Percentiles rank a stretch among this genome's conserved stretches.
These are phyloP conservation scores for Apiospora koreana DNA, from an alignment of 2,329 filamentous ascomycete species.

Conservation along the genomic window DNA sequence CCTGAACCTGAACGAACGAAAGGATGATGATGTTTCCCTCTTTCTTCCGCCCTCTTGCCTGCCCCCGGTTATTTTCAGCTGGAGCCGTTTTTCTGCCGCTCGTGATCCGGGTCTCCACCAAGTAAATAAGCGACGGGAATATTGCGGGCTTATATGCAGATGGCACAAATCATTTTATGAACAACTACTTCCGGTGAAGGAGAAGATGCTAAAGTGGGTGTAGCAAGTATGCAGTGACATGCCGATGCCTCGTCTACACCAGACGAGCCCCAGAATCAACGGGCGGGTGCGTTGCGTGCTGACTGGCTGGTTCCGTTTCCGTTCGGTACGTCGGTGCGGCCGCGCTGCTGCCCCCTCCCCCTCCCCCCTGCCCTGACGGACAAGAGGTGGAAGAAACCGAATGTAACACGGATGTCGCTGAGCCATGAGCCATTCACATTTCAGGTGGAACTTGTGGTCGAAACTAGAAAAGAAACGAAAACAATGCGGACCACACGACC, in stretches of 20 bases:
- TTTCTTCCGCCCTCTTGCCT: background rate
- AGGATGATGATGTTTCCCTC: background rate
- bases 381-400: background rate
- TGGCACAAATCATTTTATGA: background rate
- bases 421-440: background rate
- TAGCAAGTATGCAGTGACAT: background rate
- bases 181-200: background rate
- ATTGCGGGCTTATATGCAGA: background rate
- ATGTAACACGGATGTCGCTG: slow-evolving; percentile 9
- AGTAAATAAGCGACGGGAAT: background rate
- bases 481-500: background rate
- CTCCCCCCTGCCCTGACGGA: background rate
- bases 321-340: background rate
- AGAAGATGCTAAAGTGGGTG: background rate
- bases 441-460: background rate
- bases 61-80: background rate
- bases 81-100: background rate
- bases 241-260: background rate
- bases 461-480: slow-evolving; percentile 10
- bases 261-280: background rate
- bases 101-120: background rate
- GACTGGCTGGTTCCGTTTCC: background rate
- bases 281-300: background rate
- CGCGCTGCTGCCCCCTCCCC: background rate
- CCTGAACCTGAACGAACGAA: background rate